phyloP scores from a whole-genome alignment of 2,329 filamentous ascomycete species.

The Microcyclosporella mali region DNA sequence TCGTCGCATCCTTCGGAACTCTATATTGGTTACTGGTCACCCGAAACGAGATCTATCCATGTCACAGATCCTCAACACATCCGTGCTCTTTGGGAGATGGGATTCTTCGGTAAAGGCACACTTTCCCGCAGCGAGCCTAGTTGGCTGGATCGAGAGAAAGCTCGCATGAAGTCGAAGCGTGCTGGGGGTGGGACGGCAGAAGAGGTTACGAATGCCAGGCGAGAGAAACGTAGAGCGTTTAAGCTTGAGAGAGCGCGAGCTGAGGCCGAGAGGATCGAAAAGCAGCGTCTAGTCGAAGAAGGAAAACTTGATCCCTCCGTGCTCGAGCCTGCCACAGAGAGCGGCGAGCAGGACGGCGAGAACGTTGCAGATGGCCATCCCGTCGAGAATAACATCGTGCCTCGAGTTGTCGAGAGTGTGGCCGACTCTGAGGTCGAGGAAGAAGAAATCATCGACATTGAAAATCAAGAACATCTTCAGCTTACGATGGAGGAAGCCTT shows the following conservation, averaged over 20 bases:
- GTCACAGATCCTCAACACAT: constrained; percentile 71
- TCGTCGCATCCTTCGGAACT: constrained; percentile 57
- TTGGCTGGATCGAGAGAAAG: constrained; percentile 80
- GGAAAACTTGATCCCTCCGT: constrained; percentile 22
- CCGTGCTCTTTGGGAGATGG: constrained; percentile 85
- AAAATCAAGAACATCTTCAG: constrained; percentile 78
- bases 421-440: constrained; percentile 6
- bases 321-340: constrained; percentile 6
- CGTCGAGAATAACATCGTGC: not conserved
- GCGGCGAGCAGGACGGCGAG: constrained; percentile 2
- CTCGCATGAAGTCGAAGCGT: constrained; percentile 47
- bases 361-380: not conserved
- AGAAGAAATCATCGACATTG: constrained; percentile 25
- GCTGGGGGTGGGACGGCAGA: constrained; percentile 59
- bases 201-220: constrained; percentile 67
- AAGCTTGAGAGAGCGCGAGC: constrained; percentile 89
- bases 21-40: constrained; percentile 74
- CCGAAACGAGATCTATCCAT: constrained; percentile 74
- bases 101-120: constrained; percentile 93
- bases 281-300: constrained; percentile 55
- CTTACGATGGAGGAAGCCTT: constrained; percentile 85
- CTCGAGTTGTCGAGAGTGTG: not conserved
- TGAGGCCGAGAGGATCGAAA: constrained; percentile 76
- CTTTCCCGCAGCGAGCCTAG: constrained; percentile 91
- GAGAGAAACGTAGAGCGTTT: constrained; percentile 73